These are phyloP conservation scores for Bryum argenteum DNA, from an alignment of 225 moss, liverwort and hornwort genomes.

Conservation along the genomic window DNA sequence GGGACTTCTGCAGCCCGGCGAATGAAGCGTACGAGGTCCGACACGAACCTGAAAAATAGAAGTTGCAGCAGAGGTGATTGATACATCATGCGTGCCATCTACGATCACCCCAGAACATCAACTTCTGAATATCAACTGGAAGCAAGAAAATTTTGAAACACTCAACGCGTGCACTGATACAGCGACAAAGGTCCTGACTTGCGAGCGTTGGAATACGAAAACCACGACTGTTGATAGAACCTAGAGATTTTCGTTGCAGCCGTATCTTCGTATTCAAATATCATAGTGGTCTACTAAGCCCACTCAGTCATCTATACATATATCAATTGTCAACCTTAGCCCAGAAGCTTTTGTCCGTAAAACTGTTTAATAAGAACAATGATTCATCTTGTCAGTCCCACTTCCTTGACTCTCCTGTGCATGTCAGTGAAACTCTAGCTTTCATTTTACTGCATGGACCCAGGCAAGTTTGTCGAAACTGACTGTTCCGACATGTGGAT, in stretches of 20 bases:
- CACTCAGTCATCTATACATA: not conserved
- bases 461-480: constrained; percentile 3
- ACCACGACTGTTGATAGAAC: not conserved
- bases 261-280: constrained; percentile 4
- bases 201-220: constrained; percentile 11
- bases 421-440: constrained; percentile 1
- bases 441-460: constrained; percentile 18
- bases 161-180: not conserved
- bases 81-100: constrained; percentile 18
- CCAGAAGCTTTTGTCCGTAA: constrained; percentile 8
- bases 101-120: constrained; percentile 11
- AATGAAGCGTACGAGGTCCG: constrained; percentile 42
- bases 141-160: too few relatives aligned
- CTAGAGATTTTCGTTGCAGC: constrained; percentile 5
- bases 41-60: constrained; percentile 19
- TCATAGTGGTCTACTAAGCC: not conserved
- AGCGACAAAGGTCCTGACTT: constrained; percentile 14
- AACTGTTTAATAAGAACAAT: constrained; percentile 27
- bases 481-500: constrained; percentile 12
- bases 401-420: constrained; percentile 4
- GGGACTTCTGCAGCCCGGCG: constrained; percentile 22
- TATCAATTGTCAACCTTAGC: not conserved
- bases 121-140: too few relatives aligned
- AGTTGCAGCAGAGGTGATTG: constrained; percentile 2
- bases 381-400: constrained; percentile 8